Evolutionary conservation across 805 yeast species (phyloP), one percentile per base, ranked within the genome.

Genomic region (Saturnispora galanensis): DNA sequence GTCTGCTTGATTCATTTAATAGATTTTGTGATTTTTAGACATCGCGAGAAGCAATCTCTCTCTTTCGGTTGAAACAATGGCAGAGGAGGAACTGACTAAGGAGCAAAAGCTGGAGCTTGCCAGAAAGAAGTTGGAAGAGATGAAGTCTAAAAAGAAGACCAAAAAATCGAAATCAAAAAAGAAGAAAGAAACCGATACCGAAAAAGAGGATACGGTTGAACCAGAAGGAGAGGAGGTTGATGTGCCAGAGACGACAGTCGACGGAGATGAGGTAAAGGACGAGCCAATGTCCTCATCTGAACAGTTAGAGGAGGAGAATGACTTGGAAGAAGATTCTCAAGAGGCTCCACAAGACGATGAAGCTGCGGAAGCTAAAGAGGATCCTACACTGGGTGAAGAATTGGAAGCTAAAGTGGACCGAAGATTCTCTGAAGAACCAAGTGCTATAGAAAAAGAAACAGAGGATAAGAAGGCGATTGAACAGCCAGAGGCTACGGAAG

Each of bases 81-180:
- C 47, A 17, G 59, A 52, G n/a, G 59, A 53, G 18, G 62, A 60
- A 42, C 38, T 61, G 18, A 45, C 57, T 5, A 61, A 63, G 44
- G 66, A 63, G 31, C 63, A 63, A 44, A 56, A 63, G 46, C 51
- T 63, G 10, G 67, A 61, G 38, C 54, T 57, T 13, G 68, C 68
- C 7, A 59, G 65, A 56, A 61, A 60, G 53, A 63, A 61, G 50
- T 58, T 59, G 40, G 66, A 60, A 42, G 64, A 57, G 31, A 45
- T 60, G 40, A 60, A 60, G 50, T 60, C 59, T 47, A 58, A 59
- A 48, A 60, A 54, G 30, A 58, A 52, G 46, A 60, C 55, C 48
- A 50, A 47, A 35, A 50, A 52, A 44, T 49, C 51, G 41, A 53
- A 53, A 45, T 52, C 50, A 39, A 35, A 18, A 11, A 40, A 43